A percentile compares a stretch with the other conserved stretches of the same genome.
phyloP scores from a whole-genome alignment of 345 rosid genomes.

The Microcos paniculata region DNA sequence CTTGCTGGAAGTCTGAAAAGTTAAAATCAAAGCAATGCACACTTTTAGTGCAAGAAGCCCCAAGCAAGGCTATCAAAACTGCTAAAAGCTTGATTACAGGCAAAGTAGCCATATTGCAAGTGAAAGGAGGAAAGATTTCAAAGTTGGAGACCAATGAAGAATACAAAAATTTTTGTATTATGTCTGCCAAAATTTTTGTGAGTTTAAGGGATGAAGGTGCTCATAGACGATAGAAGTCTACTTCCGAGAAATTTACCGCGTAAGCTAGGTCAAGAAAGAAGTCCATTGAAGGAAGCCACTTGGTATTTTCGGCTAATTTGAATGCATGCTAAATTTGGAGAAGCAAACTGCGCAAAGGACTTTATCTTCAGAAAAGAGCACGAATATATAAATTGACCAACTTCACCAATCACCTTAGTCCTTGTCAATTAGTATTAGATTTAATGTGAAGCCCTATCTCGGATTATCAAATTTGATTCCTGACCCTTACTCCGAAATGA shows the following conservation, averaged over 20 bases:
- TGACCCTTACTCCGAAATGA: too few relatives aligned
- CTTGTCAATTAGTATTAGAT: too few relatives aligned
- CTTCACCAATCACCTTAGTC: too few relatives aligned
- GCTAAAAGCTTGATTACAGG: not conserved
- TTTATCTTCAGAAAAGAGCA: too few relatives aligned
- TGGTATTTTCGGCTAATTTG: not conserved
- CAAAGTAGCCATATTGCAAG: not conserved
- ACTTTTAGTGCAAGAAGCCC: not conserved
- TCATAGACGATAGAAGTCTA: too few relatives aligned
- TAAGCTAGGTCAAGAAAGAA: not conserved
- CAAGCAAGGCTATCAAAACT: not conserved
- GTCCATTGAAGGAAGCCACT: not conserved
- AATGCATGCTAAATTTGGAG: not conserved
- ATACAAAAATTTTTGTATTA: too few relatives aligned
- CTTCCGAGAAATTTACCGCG: not conserved
- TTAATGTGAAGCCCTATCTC: too few relatives aligned
- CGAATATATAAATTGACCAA: not conserved
- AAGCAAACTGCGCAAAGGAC: not conserved
- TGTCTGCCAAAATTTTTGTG: not conserved
- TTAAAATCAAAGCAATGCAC: not conserved
- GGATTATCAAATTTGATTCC: too few relatives aligned
- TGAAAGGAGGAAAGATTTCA: not conserved
- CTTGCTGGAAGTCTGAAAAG: slow-evolving; percentile 1
- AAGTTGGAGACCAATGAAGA: not conserved
- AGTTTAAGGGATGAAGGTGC: too few relatives aligned